Evolutionary conservation across 768 basidiomycete genomes (phyloP), one percentile per base, ranked within the genome.

Genomic region (Rhodotorula paludigena): DNA sequence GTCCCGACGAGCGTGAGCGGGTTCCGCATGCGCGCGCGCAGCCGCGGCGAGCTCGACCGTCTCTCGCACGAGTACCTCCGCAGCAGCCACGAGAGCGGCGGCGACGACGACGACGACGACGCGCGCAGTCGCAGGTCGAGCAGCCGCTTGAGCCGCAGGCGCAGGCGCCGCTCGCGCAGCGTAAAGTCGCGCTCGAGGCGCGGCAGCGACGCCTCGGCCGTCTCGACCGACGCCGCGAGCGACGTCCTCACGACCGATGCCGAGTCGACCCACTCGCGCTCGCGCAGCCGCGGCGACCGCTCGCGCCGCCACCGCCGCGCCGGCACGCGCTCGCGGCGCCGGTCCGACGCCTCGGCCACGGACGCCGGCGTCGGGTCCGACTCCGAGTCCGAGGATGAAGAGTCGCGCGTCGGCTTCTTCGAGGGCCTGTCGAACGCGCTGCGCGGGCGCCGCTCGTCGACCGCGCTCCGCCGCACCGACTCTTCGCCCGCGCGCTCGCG

Each of bases 371-470:
- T 39, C 28, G 52, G 21, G 33, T 11, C 41, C 33, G 59, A 28
- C 11, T 60, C 66, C 42, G 54, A 32, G 28, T 57, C 55, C 16
- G 70, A 71, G 10, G 65, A 64, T 30, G 63, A 65, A 33, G 64
- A 59, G 7, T 32, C 33, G 18, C 49, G n/a, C 35, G 55, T 63
- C n/a, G 63, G 71, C 28, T 72, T 72, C 63, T 68, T 72, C 51
- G 63, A 63, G 36, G 66, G 71, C 38, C 33, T 72, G 44, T 71
- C 69, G 59, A 66, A 71, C 62, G 70, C 47, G 0, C 28, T 68
- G 5, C 30, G 71, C 3, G 70, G 70, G 7, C 20, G 69, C 3
- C 45, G 49, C 49, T 18, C 49, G 60, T 23, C 71, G 47, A 28
- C 47, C 63, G 25, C 49, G 44, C 0, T 35, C 55, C 10, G 39